Conservation (phyloP, 495 filamentous ascomycete species). For the Niebla homalea region DNA sequence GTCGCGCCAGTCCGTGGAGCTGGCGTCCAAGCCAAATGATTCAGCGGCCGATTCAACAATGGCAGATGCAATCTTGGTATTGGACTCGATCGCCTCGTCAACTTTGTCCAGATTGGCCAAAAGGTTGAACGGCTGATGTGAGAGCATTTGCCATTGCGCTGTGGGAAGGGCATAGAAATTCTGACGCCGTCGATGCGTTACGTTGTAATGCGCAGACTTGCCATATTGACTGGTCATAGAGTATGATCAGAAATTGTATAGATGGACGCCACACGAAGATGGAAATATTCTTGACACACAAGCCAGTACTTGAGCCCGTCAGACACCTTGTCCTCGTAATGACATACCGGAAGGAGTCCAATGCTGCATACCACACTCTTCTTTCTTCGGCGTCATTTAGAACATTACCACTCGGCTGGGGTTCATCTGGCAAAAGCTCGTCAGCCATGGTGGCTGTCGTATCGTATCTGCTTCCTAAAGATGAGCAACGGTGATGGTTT, state of each 20-base stretch:
- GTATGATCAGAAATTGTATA: neutral
- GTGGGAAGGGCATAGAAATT: slow-evolving; percentile 84
- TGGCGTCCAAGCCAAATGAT: slow-evolving; percentile 44
- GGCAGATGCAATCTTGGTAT: slow-evolving; percentile 66
- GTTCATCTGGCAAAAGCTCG: no score
- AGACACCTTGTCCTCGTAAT: neutral
- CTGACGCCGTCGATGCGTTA: slow-evolving; percentile 77
- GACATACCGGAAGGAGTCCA: slow-evolving; percentile 80
- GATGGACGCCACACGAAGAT: slow-evolving; percentile 9
- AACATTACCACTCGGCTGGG: no score
- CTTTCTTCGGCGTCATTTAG: slow-evolving; percentile 54
- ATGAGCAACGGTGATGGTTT: no score
- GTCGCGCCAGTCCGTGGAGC: slow-evolving; percentile 42
- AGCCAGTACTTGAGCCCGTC: no score
- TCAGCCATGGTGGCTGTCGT: no score
- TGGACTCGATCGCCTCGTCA: slow-evolving; percentile 79
- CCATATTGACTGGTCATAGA: slow-evolving; percentile 57
- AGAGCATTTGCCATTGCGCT: slow-evolving; percentile 66
- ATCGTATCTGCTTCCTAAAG: no score
- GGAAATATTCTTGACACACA: slow-evolving; percentile 1
- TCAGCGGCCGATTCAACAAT: slow-evolving; percentile 56
- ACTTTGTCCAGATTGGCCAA: slow-evolving; percentile 61
- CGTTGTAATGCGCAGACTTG: slow-evolving; percentile 66
- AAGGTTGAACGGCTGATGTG: slow-evolving; percentile 67
- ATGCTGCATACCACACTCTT: slow-evolving; percentile 56